These are phyloP conservation scores for Podaxis sp. DNA, from an alignment of 768 basidiomycete species.

Conservation along the genomic window DNA sequence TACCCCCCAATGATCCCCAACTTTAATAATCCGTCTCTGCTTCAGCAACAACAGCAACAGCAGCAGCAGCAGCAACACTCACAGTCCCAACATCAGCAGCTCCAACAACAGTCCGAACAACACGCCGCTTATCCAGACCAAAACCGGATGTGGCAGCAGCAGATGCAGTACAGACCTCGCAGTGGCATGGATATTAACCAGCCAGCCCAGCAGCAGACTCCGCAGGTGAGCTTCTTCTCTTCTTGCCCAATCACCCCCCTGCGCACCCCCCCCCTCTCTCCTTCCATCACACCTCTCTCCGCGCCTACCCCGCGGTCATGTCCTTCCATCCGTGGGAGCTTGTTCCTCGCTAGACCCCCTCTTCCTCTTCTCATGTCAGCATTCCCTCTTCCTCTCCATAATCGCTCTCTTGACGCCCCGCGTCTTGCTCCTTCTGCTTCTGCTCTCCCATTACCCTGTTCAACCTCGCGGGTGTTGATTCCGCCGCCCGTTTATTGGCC, in stretches of 20 bases:
- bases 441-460: background rate
- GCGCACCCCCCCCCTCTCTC: background rate
- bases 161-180: constrained; percentile 47
- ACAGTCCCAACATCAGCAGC: constrained; percentile 38
- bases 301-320: constrained; percentile 8
- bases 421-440: background rate
- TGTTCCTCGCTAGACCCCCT: constrained; percentile 7
- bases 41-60: constrained; percentile 47
- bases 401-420: background rate
- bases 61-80: constrained; percentile 42
- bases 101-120: constrained; percentile 36
- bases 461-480: constrained; percentile 21
- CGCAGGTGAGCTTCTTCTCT: constrained; percentile 44
- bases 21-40: constrained; percentile 36
- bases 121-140: constrained; percentile 52
- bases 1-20: constrained; percentile 58
- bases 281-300: constrained; percentile 11
- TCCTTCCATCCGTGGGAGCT: constrained; percentile 10
- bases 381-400: background rate
- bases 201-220: constrained; percentile 33
- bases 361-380: constrained; percentile 1
- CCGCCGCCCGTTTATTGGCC: constrained; percentile 17
- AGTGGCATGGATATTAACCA: constrained; percentile 40
- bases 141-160: constrained; percentile 57
- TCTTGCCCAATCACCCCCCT: constrained; percentile 7